phyloP scores from a whole-genome alignment of 495 filamentous ascomycete species.

The Aspergillus avenaceus region DNA sequence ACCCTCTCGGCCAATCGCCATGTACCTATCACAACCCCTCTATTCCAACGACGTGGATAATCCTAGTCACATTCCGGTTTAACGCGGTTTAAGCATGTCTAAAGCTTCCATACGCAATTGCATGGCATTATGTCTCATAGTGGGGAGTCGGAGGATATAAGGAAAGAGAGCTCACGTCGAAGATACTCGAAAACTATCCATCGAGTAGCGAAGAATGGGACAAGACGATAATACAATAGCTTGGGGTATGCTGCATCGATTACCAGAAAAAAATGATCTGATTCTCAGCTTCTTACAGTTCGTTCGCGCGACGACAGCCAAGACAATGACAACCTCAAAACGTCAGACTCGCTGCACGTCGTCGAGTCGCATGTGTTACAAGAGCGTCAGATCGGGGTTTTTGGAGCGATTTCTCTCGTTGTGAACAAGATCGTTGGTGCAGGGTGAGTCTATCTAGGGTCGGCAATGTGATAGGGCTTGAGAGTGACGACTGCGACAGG shows the following conservation, averaged over 20 bases:
- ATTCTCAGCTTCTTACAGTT: neutral
- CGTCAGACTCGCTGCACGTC: neutral
- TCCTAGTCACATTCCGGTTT: neutral
- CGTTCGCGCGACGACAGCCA: neutral
- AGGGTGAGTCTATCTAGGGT: slow-evolving; percentile 11
- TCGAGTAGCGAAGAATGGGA: neutral
- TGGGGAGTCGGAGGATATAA: neutral
- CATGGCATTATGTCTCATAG: neutral
- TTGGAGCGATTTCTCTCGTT: slow-evolving; percentile 22
- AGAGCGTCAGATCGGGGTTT: slow-evolving; percentile 21
- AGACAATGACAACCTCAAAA: neutral
- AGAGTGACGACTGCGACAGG: slow-evolving; percentile 17
- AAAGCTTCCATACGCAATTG: neutral
- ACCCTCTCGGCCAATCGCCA: neutral
- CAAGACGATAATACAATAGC: neutral
- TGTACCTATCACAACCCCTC: neutral
- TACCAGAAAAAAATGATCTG: neutral
- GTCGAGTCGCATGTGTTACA: slow-evolving; percentile 21
- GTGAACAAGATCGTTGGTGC: slow-evolving; percentile 27
- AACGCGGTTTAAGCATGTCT: neutral
- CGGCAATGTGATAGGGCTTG: neutral
- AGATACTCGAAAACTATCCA: neutral
- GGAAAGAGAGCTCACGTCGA: neutral
- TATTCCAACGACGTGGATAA: neutral
- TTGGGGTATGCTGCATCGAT: neutral